Percentiles rank a stretch among this genome's conserved stretches.
These are phyloP conservation scores for Candida glaebosa DNA, from an alignment of 805 yeast genomes.

Conservation along the genomic window DNA sequence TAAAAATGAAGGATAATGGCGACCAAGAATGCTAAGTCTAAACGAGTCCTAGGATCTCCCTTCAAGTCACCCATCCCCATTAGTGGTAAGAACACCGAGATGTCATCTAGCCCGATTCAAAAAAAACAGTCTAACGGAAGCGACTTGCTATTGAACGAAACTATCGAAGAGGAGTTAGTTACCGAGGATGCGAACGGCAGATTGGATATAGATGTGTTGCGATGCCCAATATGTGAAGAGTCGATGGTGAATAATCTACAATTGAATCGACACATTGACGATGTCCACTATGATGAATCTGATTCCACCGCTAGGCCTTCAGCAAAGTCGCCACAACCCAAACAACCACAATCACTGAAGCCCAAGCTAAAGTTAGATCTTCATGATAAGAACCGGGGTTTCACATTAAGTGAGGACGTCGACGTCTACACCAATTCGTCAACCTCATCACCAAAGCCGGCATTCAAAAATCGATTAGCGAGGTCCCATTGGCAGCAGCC, in stretches of 20 bases:
- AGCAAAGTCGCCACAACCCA: conserved; percentile 9
- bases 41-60: conserved; percentile 24
- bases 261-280: conserved; percentile 71
- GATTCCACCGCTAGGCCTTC: conserved; percentile 4
- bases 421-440: conserved; percentile 1
- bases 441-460: background rate
- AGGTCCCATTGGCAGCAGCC: conserved; percentile 60
- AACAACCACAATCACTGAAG: conserved; percentile 31
- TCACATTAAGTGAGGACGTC: conserved; percentile 25
- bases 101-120: conserved; percentile 3
- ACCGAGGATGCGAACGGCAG: background rate
- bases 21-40: conserved; percentile 4
- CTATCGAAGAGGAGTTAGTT: background rate
- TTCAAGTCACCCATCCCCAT: conserved; percentile 17
- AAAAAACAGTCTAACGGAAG: background rate
- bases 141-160: background rate
- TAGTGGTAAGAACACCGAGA: conserved; percentile 1
- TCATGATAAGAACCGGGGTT: conserved; percentile 41
- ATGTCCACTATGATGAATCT: conserved; percentile 46
- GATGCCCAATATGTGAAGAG: conserved; percentile 72
- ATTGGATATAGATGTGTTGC: conserved; percentile 4
- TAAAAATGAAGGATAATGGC: background rate
- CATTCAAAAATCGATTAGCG: conserved; percentile 24
- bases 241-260: conserved; percentile 50
- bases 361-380: conserved; percentile 46